phyloP scores from a whole-genome alignment of 192 early-diverging fungal species.

The Lobosporangium transversale region DNA sequence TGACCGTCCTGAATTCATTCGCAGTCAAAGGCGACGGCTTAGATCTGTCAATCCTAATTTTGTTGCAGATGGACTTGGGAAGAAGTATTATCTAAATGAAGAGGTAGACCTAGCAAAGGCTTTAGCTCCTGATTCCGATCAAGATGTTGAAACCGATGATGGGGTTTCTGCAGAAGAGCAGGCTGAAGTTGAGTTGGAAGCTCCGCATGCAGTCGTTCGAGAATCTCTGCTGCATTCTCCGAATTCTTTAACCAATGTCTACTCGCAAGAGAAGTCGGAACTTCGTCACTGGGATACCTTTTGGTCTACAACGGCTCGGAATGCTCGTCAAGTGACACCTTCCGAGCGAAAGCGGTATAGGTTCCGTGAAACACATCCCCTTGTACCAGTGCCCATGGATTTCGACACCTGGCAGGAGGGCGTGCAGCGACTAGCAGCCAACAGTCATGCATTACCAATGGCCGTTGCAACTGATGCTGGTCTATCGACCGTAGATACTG shows the following conservation, averaged over 20 bases:
- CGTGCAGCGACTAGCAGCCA: constrained; percentile 11
- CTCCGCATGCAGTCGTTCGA: neutral
- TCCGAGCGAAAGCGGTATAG: constrained; percentile 2
- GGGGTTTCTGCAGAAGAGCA: constrained; percentile 27
- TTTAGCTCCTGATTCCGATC: constrained; percentile 29
- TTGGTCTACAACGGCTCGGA: constrained; percentile 11
- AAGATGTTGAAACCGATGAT: constrained; percentile 30
- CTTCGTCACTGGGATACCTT: constrained; percentile 1
- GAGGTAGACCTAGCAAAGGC: constrained; percentile 14
- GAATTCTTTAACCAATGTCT: neutral
- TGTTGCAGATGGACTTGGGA: constrained; percentile 8
- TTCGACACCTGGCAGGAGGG: constrained; percentile 20
- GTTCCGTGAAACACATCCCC: constrained; percentile 4
- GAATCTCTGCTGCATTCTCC: neutral
- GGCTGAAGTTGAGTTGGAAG: constrained; percentile 9
- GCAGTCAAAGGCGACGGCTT: neutral
- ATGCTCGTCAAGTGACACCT: neutral
- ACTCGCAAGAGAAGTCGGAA: neutral
- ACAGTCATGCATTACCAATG: constrained; percentile 14
- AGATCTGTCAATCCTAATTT: neutral
- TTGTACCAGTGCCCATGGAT: neutral
- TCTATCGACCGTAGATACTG: neutral
- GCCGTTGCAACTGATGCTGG: neutral
- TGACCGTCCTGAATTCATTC: constrained; percentile 1
- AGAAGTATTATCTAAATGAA: constrained; percentile 29